Base-by-base conservation (phyloP, 2,329 filamentous ascomycete species). In the Camptophora hylomeconis region DNA sequence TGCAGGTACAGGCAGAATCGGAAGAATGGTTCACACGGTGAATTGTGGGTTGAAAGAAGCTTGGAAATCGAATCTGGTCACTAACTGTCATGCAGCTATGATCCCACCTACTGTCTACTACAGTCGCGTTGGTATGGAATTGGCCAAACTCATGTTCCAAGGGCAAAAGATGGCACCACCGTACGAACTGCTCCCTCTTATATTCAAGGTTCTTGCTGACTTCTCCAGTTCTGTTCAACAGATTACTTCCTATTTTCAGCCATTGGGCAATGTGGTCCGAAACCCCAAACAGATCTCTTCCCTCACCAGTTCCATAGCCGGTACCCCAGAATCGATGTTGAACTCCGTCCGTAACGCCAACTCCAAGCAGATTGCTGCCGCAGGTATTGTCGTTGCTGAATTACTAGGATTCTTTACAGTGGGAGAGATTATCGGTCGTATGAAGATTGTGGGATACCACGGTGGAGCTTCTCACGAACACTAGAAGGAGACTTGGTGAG, bases 341-440 rank as follows among this genome's bases (percentile, higher is more conserved):
- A 58, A 61, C 45, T 62, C 63, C 44, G 54, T 80, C 50, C 74
- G 80, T 53, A 80, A 74, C 61, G 48, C 89, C 48, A 78, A 72
- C 57, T 65, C 61, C 43, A 67, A 73, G 45, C 77, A 92, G 58
- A 54, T 87, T 45, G 69, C 70, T 31, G 60, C 78, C 30, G 78
- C 69, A 36, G 81, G 80, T 46, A 80, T 98, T 36, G 64, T 94
- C 38, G 60, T 68, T 26, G 86, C 86, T 32, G 87, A 98, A 64
- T 70, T 83, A 28, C 61, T 98, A 44, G 89, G 89, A 38, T 98
- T 98, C 72, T 98, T 95, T 71, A 92, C 86, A 38, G 73, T 95
- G 31, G 89, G 89, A 42, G 86, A 95, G 70, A 95, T 98, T 58
- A 75, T 98, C 49, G 89, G 89, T 49, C 73, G 86, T 51, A 74